phyloP scores from a whole-genome alignment of 2,329 filamentous ascomycete genomes.

The Neonectria ditissima region DNA sequence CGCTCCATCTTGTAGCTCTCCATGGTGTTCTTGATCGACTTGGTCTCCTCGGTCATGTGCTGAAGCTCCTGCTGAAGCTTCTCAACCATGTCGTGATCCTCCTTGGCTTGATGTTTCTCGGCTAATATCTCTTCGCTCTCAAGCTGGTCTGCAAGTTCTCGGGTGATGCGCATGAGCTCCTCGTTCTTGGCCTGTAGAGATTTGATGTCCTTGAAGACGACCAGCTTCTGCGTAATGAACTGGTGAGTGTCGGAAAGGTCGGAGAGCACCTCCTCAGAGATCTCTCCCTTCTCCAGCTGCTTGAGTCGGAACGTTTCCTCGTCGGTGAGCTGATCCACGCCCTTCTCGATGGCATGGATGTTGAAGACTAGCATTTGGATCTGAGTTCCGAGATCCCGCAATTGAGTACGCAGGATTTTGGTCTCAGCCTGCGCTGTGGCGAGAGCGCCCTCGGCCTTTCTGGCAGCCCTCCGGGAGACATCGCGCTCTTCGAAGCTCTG shows the following conservation, averaged over 20 bases:
- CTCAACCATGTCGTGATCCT: slow-evolving; percentile 79
- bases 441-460: slow-evolving; percentile 82
- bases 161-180: slow-evolving; percentile 83
- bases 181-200: slow-evolving; percentile 91
- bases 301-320: slow-evolving; percentile 82
- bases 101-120: slow-evolving; percentile 70
- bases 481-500: slow-evolving; percentile 86
- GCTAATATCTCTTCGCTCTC: slow-evolving; percentile 88
- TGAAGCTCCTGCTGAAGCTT: slow-evolving; percentile 78
- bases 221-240: slow-evolving; percentile 90
- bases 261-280: slow-evolving; percentile 76
- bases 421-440: slow-evolving; percentile 73
- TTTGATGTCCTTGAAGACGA: slow-evolving; percentile 86
- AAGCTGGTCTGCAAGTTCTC: slow-evolving; percentile 87
- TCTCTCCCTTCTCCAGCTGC: slow-evolving; percentile 80
- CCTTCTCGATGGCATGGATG: slow-evolving; percentile 83
- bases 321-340: slow-evolving; percentile 75
- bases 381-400: slow-evolving; percentile 90
- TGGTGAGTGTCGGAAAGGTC: slow-evolving; percentile 87
- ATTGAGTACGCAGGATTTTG: slow-evolving; percentile 84
- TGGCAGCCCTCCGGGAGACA: slow-evolving; percentile 78
- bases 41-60: slow-evolving; percentile 84
- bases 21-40: slow-evolving; percentile 82
- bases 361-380: slow-evolving; percentile 92
- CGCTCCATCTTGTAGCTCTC: slow-evolving; percentile 96